phyloP scores from a whole-genome alignment of 2,329 filamentous ascomycete genomes.

The Microdochium paspali region DNA sequence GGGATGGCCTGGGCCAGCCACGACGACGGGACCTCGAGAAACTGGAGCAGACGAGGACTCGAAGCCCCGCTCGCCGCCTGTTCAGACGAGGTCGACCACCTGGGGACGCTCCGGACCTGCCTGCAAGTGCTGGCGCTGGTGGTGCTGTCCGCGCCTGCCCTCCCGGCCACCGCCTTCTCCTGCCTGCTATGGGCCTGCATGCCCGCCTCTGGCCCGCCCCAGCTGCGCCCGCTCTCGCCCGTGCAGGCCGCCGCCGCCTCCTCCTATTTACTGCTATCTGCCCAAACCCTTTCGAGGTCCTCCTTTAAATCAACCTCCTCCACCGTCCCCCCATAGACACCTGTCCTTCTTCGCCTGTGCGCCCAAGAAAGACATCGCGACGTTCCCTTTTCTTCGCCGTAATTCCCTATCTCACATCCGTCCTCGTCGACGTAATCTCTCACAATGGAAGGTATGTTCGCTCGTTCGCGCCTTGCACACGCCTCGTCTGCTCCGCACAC shows the following conservation, averaged over 20 bases:
- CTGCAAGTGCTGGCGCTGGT: too few relatives aligned
- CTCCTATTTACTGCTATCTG: conserved; percentile 1
- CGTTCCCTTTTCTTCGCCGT: conserved; percentile 18
- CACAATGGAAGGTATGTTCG: conserved; percentile 59
- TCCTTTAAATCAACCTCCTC: conserved; percentile 1
- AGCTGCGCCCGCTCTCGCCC: neutral
- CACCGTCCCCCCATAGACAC: conserved; percentile 1
- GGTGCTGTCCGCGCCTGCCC: neutral
- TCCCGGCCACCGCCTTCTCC: conserved; percentile 1
- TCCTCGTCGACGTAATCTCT: conserved; percentile 31
- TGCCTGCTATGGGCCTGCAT: neutral
- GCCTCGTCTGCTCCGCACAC: conserved; percentile 7
- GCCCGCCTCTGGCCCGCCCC: neutral
- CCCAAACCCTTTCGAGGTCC: neutral
- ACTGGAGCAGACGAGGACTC: too few relatives aligned
- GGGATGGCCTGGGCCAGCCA: too few relatives aligned
- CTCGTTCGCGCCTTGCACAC: conserved; percentile 20
- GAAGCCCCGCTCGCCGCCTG: too few relatives aligned
- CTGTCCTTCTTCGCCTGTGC: conserved; percentile 1
- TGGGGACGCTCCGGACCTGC: neutral
- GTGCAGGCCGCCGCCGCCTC: neutral
- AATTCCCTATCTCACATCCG: conserved; percentile 16
- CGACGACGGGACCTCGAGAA: too few relatives aligned
- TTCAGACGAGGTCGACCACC: neutral
- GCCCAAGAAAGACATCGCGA: conserved; percentile 1